phyloP scores from a whole-genome alignment of 495 filamentous ascomycete genomes.

The Annulohypoxylon stygium region DNA sequence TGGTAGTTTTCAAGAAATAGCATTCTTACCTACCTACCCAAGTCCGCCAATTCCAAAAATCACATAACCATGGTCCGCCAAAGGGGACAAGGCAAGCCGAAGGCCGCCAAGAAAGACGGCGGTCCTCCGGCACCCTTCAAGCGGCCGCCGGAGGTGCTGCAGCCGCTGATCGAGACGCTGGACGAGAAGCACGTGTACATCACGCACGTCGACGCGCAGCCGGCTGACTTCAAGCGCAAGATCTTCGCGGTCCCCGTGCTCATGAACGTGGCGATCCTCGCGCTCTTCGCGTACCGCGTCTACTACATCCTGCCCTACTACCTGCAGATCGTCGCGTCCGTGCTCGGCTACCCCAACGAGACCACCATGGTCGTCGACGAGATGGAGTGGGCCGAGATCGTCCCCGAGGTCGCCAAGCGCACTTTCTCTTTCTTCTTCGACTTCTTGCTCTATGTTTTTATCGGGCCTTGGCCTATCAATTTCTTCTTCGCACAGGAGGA shows the following conservation, averaged over 20 bases:
- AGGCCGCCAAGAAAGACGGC: constrained; percentile 40
- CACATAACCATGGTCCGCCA: constrained; percentile 40
- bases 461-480: constrained; percentile 80
- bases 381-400: constrained; percentile 64
- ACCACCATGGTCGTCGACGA: constrained; percentile 68
- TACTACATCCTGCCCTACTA: constrained; percentile 75
- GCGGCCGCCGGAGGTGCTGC: constrained; percentile 67
- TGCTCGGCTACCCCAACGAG: constrained; percentile 71
- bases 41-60: background rate
- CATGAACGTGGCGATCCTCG: constrained; percentile 73
- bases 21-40: background rate
- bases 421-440: constrained; percentile 74
- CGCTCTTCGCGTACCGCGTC: constrained; percentile 71
- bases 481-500: constrained; percentile 70
- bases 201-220: constrained; percentile 78
- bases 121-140: constrained; percentile 72
- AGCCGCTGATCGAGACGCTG: constrained; percentile 72
- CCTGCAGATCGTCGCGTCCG: constrained; percentile 67
- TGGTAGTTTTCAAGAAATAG: background rate
- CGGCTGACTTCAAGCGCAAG: constrained; percentile 74
- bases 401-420: constrained; percentile 64
- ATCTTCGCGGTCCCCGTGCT: constrained; percentile 79
- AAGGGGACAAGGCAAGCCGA: constrained; percentile 36
- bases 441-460: constrained; percentile 74
- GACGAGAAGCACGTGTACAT: constrained; percentile 78